These are phyloP conservation scores for Prunus salicina DNA, from an alignment of 306 rosid genomes.

Conservation along the genomic window DNA sequence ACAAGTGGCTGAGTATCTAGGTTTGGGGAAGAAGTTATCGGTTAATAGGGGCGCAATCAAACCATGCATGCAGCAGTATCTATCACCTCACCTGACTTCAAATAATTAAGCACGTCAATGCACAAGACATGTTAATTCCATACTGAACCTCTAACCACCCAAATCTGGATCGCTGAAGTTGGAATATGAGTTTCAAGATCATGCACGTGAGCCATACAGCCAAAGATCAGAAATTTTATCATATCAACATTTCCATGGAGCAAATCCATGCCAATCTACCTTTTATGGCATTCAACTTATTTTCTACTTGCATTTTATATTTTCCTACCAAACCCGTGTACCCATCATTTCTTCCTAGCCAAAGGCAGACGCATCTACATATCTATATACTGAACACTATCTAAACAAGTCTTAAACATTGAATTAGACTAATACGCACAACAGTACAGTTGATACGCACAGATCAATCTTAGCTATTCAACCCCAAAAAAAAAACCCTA, in stretches of 20 bases:
- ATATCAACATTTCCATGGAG: neutral
- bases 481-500: constrained; percentile 8
- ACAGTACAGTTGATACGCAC: neutral
- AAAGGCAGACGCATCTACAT: neutral
- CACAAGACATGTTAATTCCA: neutral
- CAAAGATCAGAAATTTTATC: neutral
- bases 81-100: neutral
- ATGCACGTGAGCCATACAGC: neutral
- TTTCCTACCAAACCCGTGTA: neutral
- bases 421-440: neutral
- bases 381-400: neutral
- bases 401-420: neutral
- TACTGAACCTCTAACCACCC: neutral
- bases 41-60: neutral
- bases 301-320: neutral
- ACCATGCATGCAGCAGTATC: neutral
- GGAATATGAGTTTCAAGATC: neutral
- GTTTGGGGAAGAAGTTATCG: neutral
- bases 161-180: neutral
- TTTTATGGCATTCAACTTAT: neutral
- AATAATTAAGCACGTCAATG: neutral
- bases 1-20: neutral
- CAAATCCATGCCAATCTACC: neutral
- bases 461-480: constrained; percentile 3
- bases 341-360: neutral